phyloP scores from a whole-genome alignment of 495 filamentous ascomycete genomes.

The Melanomma pulvis-pyrius region DNA sequence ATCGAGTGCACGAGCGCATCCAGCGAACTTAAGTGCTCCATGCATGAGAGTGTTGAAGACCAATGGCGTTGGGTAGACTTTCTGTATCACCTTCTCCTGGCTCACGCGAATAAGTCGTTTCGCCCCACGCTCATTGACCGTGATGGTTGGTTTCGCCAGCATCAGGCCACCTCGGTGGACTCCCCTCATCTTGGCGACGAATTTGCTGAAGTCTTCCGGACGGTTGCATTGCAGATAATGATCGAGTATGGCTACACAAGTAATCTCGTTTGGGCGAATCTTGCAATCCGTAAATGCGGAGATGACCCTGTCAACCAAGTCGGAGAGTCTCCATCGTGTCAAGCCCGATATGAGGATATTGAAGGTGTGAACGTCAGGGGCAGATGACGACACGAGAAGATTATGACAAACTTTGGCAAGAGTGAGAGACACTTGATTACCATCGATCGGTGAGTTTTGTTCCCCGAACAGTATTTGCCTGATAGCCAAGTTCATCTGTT shows the following conservation, averaged over 20 bases:
- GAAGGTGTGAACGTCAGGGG: constrained; percentile 66
- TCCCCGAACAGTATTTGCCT: constrained; percentile 1
- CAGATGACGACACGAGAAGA: constrained; percentile 58
- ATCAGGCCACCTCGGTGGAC: constrained; percentile 32
- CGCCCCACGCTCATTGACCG: constrained; percentile 35
- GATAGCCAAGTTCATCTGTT: constrained; percentile 38
- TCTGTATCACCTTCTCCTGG: constrained; percentile 41
- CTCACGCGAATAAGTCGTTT: constrained; percentile 30
- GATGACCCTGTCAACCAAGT: constrained; percentile 59
- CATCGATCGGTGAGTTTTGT: not conserved
- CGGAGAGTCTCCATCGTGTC: constrained; percentile 52
- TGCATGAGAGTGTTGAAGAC: constrained; percentile 42
- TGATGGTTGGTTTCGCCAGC: constrained; percentile 40
- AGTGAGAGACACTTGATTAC: constrained; percentile 6
- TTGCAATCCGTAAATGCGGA: constrained; percentile 52
- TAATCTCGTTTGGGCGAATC: constrained; percentile 57
- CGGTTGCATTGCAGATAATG: constrained; percentile 51
- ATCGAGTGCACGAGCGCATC: constrained; percentile 38
- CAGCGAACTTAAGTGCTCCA: constrained; percentile 43
- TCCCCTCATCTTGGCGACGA: constrained; percentile 41
- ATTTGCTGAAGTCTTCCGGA: constrained; percentile 33
- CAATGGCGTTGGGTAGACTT: constrained; percentile 40
- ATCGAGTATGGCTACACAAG: constrained; percentile 56
- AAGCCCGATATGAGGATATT: constrained; percentile 66
- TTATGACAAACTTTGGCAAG: constrained; percentile 69